These are phyloP conservation scores for Theobroma grandiflorum DNA, from an alignment of 441 rosid genomes.

Conservation along the genomic window DNA sequence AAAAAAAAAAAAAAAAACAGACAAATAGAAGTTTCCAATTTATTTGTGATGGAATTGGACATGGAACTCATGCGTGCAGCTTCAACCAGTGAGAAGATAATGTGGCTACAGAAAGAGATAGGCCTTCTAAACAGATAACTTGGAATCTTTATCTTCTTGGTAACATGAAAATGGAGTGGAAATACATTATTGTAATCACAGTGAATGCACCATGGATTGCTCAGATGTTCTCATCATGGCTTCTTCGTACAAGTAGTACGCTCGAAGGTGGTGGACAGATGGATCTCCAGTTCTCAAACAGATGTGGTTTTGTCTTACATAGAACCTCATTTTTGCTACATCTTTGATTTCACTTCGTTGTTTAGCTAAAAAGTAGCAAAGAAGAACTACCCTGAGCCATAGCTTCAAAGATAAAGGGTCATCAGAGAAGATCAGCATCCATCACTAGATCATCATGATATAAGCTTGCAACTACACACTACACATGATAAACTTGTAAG, in stretches of 20 bases:
- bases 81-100: not conserved
- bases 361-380: not conserved
- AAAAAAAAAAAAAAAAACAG: too few relatives aligned
- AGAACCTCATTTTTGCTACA: not conserved
- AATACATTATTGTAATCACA: not conserved
- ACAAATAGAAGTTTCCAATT: not conserved
- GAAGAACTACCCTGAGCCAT: not conserved
- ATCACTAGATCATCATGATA: too few relatives aligned
- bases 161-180: constrained; percentile 11
- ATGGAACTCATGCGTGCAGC: not conserved
- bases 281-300: constrained; percentile 6
- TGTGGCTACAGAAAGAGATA: constrained; percentile 9
- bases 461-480: too few relatives aligned
- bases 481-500: too few relatives aligned
- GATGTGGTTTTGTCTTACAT: not conserved
- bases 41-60: not conserved
- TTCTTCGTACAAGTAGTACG: not conserved
- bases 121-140: not conserved
- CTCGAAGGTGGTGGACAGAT: not conserved
- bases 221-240: not conserved
- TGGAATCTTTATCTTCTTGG: not conserved
- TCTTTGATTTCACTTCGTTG: not conserved
- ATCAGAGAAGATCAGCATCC: too few relatives aligned
- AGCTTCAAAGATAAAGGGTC: not conserved
- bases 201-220: not conserved